phyloP scores from a whole-genome alignment of 306 rosid species.

The Begonia fuchsioides region DNA sequence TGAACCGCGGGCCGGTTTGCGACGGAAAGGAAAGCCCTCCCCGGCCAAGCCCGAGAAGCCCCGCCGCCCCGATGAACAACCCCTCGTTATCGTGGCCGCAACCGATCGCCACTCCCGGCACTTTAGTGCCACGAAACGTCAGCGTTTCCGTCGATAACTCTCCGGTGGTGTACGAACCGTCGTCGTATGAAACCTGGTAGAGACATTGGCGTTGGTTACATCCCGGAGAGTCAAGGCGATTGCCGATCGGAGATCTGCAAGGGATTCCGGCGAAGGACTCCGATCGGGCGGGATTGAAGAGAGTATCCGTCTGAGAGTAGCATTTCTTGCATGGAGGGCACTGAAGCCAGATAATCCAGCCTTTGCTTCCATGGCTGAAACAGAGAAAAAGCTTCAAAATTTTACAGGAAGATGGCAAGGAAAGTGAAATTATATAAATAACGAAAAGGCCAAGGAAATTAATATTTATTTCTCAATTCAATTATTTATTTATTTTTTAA shows the following conservation, averaged over 20 bases:
- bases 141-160: constrained; percentile 48
- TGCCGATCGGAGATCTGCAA: constrained; percentile 38
- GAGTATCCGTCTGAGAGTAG: constrained; percentile 73
- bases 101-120: constrained; percentile 32
- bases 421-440: too few relatives aligned
- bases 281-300: constrained; percentile 46
- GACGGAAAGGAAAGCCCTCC: constrained; percentile 50
- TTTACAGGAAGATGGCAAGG: too few relatives aligned
- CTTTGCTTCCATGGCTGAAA: too few relatives aligned
- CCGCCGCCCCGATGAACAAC: constrained; percentile 51
- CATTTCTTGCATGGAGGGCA: constrained; percentile 73
- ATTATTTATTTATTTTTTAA: too few relatives aligned
- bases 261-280: constrained; percentile 27
- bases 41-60: constrained; percentile 74
- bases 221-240: constrained; percentile 3
- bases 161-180: constrained; percentile 75
- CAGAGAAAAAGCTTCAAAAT: too few relatives aligned
- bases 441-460: too few relatives aligned
- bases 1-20: constrained; percentile 41
- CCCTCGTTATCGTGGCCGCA: constrained; percentile 88
- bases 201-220: constrained; percentile 35
- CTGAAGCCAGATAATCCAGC: constrained; percentile 46
- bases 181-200: constrained; percentile 73
- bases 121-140: constrained; percentile 39
- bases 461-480: too few relatives aligned